A percentile compares a stretch with the other conserved stretches of the same genome.
Conservation (phyloP, 2,329 filamentous ascomycete species). For the Cytospora chrysosperma region DNA sequence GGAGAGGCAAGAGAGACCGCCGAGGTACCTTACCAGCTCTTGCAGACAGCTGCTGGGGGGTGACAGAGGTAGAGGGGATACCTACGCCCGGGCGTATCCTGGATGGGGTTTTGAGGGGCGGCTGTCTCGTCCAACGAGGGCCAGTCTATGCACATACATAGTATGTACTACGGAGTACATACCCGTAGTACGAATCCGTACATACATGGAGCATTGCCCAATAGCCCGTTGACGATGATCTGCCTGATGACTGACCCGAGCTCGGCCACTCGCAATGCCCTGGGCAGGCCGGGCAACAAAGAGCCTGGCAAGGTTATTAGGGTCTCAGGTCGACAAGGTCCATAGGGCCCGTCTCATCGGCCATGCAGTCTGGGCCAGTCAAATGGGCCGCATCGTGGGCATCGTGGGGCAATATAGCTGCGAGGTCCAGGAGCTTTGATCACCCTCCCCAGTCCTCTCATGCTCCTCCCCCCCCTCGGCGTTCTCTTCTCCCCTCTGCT, state of each 20-base stretch:
- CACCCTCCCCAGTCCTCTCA: not conserved
- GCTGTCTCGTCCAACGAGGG: constrained; percentile 15
- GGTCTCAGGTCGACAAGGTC: constrained; percentile 14
- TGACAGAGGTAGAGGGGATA: not conserved
- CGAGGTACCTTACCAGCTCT: constrained; percentile 7
- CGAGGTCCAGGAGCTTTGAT: constrained; percentile 3
- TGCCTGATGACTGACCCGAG: constrained; percentile 20
- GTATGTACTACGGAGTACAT: no score
- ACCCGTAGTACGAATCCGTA: no score
- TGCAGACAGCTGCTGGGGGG: constrained; percentile 2
- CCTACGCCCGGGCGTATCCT: no score
- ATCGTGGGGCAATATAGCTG: constrained; percentile 12
- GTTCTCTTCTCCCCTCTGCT: no score
- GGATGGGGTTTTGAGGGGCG: not conserved
- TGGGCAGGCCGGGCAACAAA: not conserved
- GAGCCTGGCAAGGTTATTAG: not conserved
- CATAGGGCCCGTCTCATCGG: constrained; percentile 21
- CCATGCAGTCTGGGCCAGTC: constrained; percentile 25
- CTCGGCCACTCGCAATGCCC: constrained; percentile 10
- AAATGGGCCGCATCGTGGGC: constrained; percentile 3
- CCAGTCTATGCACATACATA: no score
- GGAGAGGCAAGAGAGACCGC: constrained; percentile 4
- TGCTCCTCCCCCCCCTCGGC: not conserved
- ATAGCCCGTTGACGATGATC: constrained; percentile 18
- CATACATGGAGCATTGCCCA: not conserved